Base-by-base conservation (phyloP, 2,329 filamentous ascomycete genomes). In the Penicillium sp. region DNA sequence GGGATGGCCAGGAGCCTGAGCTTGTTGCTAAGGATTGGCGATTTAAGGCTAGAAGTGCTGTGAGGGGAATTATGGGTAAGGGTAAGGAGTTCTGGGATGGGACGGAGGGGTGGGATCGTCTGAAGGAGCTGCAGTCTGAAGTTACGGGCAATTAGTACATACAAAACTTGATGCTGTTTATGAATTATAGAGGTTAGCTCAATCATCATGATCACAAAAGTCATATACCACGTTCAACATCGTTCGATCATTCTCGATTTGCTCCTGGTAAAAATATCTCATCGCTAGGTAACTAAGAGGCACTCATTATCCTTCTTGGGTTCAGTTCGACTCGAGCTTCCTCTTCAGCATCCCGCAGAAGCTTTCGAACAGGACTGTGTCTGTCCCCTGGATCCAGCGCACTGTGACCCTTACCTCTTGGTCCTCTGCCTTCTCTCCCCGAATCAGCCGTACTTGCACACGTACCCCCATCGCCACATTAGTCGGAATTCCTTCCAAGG, bases 81-180 rank as follows among this genome's bases (percentile, higher is more conserved):
- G 91, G 81, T 0, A 91, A 82, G 73, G 87, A 89, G 62, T 79
- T 71, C 11, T 96, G 91, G 89, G 90, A 95, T 71, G 89, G 81
- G 10, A 87, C 61, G 3, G 67, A 70, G 38, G 72, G 67, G 13
- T 74, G 69, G 71, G 55, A 46, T 28, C 54, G 61, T 18, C 56
- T 74, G 54, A 73, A 70, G 57, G 64, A 64, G 57, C 49, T 73
- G 59, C 63, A 68, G 55, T 57, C 55, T 44, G 71, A 73, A 42
- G 63, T 72, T 35, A 64, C 57, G 37, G 66, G 65, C 7, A 61
- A 59, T 37, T 61, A 60, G 49, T 46, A 54, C n/a, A 52, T 55
- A 49, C 19, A 29, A 36, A 14, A 18, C 19, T 33, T 22, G 28
- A 53, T 49, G 52, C 33, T 47, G 22, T 43, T 44, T 29, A 51